These are phyloP conservation scores for Saccharomyces pastorianus DNA, from an alignment of 1,139 yeast genomes.

Conservation along the genomic window DNA sequence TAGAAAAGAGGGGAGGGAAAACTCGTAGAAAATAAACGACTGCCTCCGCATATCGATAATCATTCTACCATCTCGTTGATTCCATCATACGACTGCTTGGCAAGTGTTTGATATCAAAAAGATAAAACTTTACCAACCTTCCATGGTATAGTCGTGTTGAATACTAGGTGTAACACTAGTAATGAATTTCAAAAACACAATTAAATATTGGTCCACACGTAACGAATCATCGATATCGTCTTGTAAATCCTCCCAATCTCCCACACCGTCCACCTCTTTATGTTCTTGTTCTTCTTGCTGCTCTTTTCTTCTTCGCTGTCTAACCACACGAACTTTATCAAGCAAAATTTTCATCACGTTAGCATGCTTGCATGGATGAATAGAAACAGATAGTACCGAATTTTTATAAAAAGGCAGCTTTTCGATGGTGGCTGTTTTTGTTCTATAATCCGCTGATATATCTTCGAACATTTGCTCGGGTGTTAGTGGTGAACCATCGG, in stretches of 20 bases:
- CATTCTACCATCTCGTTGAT: not conserved
- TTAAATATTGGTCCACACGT: conserved; percentile 82
- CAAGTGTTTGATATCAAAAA: not conserved
- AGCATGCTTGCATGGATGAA: conserved; percentile 95
- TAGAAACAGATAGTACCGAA: conserved; percentile 70
- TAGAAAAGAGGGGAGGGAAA: too few species aligned
- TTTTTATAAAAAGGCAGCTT: conserved; percentile 75
- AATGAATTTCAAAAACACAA: conserved; percentile 84
- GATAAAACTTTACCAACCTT: conserved; percentile 44
- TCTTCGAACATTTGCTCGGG: conserved; percentile 94
- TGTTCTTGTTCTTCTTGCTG: conserved; percentile 15
- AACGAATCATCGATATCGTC: conserved; percentile 42
- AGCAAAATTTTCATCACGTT: conserved; percentile 85
- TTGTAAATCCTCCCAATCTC: conserved; percentile 39
- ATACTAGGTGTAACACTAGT: conserved; percentile 97
- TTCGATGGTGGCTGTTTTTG: conserved; percentile 94
- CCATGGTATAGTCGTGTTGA: conserved; percentile 95
- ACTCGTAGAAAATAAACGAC: too few species aligned
- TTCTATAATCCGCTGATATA: conserved; percentile 81
- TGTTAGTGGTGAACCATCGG: conserved; percentile 74
- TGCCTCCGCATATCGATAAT: not conserved
- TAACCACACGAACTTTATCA: conserved; percentile 51
- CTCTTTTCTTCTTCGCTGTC: conserved; percentile 35
- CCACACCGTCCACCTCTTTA: conserved; percentile 19
- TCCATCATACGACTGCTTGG: not conserved